Evolutionary conservation across 1,139 yeast species (phyloP).

Genomic region (Suhomyces anneliseae): DNA sequence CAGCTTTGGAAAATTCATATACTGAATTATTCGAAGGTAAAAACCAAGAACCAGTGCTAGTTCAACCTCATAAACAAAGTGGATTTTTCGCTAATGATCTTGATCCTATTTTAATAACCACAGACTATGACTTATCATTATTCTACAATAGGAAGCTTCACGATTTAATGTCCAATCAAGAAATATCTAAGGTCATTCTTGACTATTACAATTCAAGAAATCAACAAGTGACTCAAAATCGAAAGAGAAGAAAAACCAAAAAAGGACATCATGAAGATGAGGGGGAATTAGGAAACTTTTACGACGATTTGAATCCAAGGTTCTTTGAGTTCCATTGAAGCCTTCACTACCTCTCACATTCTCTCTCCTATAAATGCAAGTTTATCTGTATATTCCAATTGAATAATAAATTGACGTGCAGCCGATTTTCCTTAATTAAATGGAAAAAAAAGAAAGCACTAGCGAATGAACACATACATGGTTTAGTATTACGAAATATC

Average conservation of each 20-base stretch:
- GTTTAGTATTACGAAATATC: too few relatives aligned
- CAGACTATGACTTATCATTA: constrained; percentile 3
- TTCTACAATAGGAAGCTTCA: constrained; percentile 5
- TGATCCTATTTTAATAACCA: constrained; percentile 12
- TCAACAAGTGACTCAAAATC: not conserved
- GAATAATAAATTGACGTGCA: too few relatives aligned
- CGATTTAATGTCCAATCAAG: constrained; percentile 6
- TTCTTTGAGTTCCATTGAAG: constrained; percentile 4
- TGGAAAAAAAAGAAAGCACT: too few relatives aligned
- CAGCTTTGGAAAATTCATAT: constrained; percentile 7
- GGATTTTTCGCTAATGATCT: constrained; percentile 12
- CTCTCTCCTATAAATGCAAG: too few relatives aligned
- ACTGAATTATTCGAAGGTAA: constrained; percentile 11
- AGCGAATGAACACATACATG: too few relatives aligned
- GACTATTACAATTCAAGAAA: constrained; percentile 8
- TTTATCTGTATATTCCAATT: too few relatives aligned
- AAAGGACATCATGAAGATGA: not conserved
- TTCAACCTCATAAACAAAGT: constrained; percentile 3
- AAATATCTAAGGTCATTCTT: constrained; percentile 3
- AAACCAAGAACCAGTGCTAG: not conserved
- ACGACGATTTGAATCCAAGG: constrained; percentile 20
- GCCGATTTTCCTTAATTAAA: too few relatives aligned
- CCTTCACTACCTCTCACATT: too few relatives aligned
- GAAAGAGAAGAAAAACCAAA: not conserved
- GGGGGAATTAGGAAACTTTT: constrained; percentile 15